Base-by-base conservation (phyloP, 2,329 filamentous ascomycete species). In the Botrytis elliptica region DNA sequence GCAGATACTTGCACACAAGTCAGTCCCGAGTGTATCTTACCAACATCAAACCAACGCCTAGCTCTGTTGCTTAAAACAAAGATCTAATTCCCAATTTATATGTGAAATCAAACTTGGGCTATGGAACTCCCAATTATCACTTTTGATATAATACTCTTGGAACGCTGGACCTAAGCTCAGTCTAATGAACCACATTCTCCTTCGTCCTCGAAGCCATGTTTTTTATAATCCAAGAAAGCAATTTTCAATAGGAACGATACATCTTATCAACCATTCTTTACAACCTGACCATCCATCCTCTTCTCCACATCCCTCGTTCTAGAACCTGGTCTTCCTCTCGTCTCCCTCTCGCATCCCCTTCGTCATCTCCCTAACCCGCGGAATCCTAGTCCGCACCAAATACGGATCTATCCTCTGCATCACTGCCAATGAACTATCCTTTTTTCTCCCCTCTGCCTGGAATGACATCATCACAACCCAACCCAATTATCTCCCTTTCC, bases 381-480 rank as follows among this genome's bases (percentile, higher is more conserved):
- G 38, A 25, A 59, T 29, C 25, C 29, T 57, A 16, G 44, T 65
- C 3, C 84, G 86, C 79, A 76, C 77, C 9, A 82, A 81, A 75
- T 85, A 85, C 76, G 84, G 84, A 7, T 83, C 84, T 29, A 76
- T 86, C 9, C 84, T 87, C 70, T 83, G 85, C 20, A 85, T 86
- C 67, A 84, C 83, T 2, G 85, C 85, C 16, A 81, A 85, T 76
- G 85, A 86, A 78, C 81, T 86, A 4, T 86, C 85, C 0, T 78
- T 87, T 46, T 40, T 22, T 22, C 14, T 38, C 6, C 18, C 5
- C 10, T 36, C 60, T 18, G 65, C 25, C 10, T 42, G 59, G 65
- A 69, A 4, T 1, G 59, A 49, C 25, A 73, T 64, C 33, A 42
- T 59, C 16, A 33, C 38, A 18, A 16, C 49, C 0, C 38, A n/a